Conservation (phyloP, 768 basidiomycete species). For the Lyophyllum decastes region DNA sequence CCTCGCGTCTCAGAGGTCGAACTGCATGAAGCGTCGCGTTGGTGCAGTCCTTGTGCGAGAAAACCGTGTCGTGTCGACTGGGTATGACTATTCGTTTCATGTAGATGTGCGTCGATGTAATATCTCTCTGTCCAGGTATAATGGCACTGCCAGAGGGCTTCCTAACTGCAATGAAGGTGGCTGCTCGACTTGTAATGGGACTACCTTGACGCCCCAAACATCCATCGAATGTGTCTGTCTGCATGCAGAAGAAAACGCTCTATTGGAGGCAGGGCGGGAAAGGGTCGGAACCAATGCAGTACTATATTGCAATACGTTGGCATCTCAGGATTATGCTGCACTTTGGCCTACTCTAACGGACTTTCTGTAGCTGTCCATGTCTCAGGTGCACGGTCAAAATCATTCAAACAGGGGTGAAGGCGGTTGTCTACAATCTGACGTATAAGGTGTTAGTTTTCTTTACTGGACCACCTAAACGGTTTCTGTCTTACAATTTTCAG, state of each 20-base stretch:
- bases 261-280: constrained; percentile 92
- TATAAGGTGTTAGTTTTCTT: constrained; percentile 87
- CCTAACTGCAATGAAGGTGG: constrained; percentile 92
- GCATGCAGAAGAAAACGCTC: constrained; percentile 97
- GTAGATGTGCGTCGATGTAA: not conserved
- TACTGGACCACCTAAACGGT: not conserved
- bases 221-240: constrained; percentile 87
- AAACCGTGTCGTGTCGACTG: constrained; percentile 76
- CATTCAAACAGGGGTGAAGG: constrained; percentile 89
- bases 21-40: constrained; percentile 97
- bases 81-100: constrained; percentile 43
- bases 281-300: constrained; percentile 80
- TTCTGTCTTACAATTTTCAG: constrained; percentile 35
- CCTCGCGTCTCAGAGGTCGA: constrained; percentile 85
- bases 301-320: constrained; percentile 98
- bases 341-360: constrained; percentile 1
- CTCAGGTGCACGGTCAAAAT: constrained; percentile 97
- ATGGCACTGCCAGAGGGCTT: constrained; percentile 92
- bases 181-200: constrained; percentile 76
- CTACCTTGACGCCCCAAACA: constrained; percentile 40
- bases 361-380: constrained; percentile 82
- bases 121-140: constrained; percentile 62
- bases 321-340: not conserved
- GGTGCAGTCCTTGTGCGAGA: constrained; percentile 91
- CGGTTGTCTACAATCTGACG: constrained; percentile 91